Evolutionary conservation across 805 yeast species (phyloP).

Genomic region (Komagataella pastoris): DNA sequence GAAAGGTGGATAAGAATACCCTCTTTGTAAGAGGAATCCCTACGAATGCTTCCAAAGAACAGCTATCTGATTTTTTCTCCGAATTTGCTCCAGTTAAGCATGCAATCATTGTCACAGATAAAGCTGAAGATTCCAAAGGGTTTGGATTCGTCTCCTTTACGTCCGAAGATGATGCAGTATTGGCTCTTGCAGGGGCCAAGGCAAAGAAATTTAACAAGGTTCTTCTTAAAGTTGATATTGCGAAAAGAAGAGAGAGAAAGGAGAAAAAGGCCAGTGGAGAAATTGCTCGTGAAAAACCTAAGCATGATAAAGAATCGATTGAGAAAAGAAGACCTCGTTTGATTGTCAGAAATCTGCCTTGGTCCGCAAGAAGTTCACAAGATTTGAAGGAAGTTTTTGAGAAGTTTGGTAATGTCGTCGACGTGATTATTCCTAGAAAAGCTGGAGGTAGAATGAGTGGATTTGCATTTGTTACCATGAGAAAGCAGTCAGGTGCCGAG

Average conservation of each 20-base stretch:
- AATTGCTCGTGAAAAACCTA: constrained; percentile 6
- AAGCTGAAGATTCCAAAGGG: constrained; percentile 69
- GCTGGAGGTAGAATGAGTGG: constrained; percentile 86
- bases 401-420: constrained; percentile 76
- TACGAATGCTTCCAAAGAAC: constrained; percentile 64
- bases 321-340: constrained; percentile 78
- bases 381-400: constrained; percentile 57
- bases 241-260: constrained; percentile 82
- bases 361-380: constrained; percentile 80
- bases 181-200: constrained; percentile 59
- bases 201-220: constrained; percentile 53
- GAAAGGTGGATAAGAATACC: constrained; percentile 40
- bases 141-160: constrained; percentile 93
- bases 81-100: constrained; percentile 92
- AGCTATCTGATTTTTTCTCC: constrained; percentile 74
- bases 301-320: constrained; percentile 21
- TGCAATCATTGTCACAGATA: constrained; percentile 80
- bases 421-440: constrained; percentile 81
- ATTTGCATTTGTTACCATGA: constrained; percentile 90
- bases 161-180: constrained; percentile 67
- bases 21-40: constrained; percentile 85
- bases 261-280: constrained; percentile 12
- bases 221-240: constrained; percentile 67
- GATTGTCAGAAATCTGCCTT: constrained; percentile 86
- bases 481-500: constrained; percentile 62